Base-by-base conservation (phyloP, 768 basidiomycete genomes). In the Termitomyces heimii region DNA sequence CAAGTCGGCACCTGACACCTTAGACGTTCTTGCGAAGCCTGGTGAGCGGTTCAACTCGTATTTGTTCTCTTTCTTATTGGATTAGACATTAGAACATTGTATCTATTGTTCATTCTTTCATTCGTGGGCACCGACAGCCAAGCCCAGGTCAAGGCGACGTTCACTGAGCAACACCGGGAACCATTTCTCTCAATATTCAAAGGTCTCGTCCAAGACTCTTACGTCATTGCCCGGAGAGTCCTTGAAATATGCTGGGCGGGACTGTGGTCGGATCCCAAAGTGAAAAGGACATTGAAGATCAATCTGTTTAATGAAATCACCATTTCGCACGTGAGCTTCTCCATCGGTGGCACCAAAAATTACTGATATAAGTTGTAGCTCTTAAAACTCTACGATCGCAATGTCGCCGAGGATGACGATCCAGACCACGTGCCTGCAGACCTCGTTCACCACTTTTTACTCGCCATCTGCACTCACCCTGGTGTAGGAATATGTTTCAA, bases 401-500 rank as follows among this genome's bases (percentile, higher is more conserved):
- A 68, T 5, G 69, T 66, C 32, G 63, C 82, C 0, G 85, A 86
- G 60, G 75, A 72, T 7, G 68, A 70, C 2, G 75, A 80, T 20
- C 67, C 73, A 3, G 83, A 84, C 16, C 73, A 84, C 45, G 69
- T 85, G 20, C 87, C 85, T 10, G 92, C 88, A 1, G 86, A 95
- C 61, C 77, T 96, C 4, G 85, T 82, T 0, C 90, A 93, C 59
- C 92, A 94, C 63, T 98, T 97, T 69, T 73, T 97, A 12, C 80
- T 95, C 28, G 88, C 88, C 2, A 83, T 93, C 31, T 90, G 88
- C 63, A 88, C 90, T 0, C 83, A 82, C 26, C 89, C 92, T 0
- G 94, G 94, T 0, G 72, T 77, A 13, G 94, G 94, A 0, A 77
- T 97, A 14, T 98, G 94, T 65, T 97, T 96, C 72, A 83, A 76